Base-by-base conservation (phyloP, 208 protist genomes). In the Angomonas ambiguus region DNA sequence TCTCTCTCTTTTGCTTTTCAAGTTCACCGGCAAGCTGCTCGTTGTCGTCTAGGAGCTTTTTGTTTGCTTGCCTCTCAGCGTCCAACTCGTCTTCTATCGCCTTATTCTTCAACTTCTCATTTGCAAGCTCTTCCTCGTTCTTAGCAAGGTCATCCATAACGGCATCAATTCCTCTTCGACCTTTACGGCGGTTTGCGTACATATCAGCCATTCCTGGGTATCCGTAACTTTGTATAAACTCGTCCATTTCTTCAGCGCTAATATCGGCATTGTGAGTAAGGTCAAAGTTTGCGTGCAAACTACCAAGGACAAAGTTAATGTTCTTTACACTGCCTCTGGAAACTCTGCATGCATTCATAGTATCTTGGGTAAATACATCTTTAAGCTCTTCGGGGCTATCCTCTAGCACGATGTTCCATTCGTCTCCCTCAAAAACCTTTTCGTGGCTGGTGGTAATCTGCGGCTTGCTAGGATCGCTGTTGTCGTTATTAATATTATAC, bases 1-100 rank as follows among this genome's bases (percentile, higher is more conserved):
- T 30, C 1, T 65, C 72, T 28, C 49, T 61, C 4, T 72, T 66
- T 33, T 70, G 62, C 56, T 74, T 48, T 42, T 80, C 74, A 18
- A 79, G 63, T 45, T 77, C 66, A 0, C 16, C 67, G 38, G 31
- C 72, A 8, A 77, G 66, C 38, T 59, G n/a, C n/a, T n/a, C n/a
- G n/a, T n/a, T n/a, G n/a, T n/a, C n/a, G n/a, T n/a, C n/a, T n/a
- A n/a, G n/a, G n/a, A n/a, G n/a, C n/a, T n/a, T n/a, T n/a, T n/a
- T n/a, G n/a, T n/a, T n/a, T n/a, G n/a, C n/a, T n/a, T n/a, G n/a
- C n/a, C n/a, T n/a, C n/a, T n/a, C n/a, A n/a, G n/a, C n/a, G n/a
- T n/a, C n/a, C n/a, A n/a, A n/a, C n/a, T n/a, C n/a, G n/a, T n/a
- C n/a, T n/a, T n/a, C n/a, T n/a, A n/a, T n/a, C n/a, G n/a, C 38